Evolutionary conservation across 768 basidiomycete species (phyloP).

Genomic region (Pleurotus tuoliensis): DNA sequence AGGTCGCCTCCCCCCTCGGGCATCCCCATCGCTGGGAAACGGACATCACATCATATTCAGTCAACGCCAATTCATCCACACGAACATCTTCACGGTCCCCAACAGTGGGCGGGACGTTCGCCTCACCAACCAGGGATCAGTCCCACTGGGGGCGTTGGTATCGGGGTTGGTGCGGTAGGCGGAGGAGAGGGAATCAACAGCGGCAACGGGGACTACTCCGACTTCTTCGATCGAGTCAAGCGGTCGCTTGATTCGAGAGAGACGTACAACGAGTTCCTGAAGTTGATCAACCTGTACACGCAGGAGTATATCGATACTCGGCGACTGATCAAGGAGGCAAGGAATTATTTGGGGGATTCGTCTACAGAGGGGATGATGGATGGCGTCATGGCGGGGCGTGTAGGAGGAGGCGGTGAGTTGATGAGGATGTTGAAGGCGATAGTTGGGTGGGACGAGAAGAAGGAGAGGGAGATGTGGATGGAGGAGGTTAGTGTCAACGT

Average conservation of each 20-base stretch:
- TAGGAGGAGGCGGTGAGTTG: constrained; percentile 47
- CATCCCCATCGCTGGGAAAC: constrained; percentile 7
- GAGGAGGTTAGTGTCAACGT: constrained; percentile 25
- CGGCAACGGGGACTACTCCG: constrained; percentile 39
- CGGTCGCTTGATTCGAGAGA: constrained; percentile 68
- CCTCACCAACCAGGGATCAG: neutral
- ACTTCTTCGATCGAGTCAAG: constrained; percentile 92
- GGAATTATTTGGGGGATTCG: constrained; percentile 65
- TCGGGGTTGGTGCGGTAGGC: too few species aligned
- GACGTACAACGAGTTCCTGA: constrained; percentile 91
- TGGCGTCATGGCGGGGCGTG: neutral
- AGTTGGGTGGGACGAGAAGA: constrained; percentile 80
- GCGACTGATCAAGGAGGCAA: constrained; percentile 76
- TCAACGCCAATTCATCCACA: constrained; percentile 14
- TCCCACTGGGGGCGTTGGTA: too few species aligned
- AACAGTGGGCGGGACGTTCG: too few species aligned
- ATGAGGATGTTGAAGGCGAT: constrained; percentile 82
- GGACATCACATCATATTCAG: neutral
- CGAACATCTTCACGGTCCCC: constrained; percentile 10
- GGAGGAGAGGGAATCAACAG: too few species aligned
- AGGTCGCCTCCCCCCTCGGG: constrained; percentile 22
- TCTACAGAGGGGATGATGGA: too few species aligned
- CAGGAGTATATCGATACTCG: constrained; percentile 90
- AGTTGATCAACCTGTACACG: constrained; percentile 90
- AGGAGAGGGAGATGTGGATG: constrained; percentile 52